Percentiles rank a stretch among this genome's conserved stretches.
Evolutionary conservation across 176 grass and related monocot genomes (phyloP).

Genomic region (Tuctoria greenei): DNA sequence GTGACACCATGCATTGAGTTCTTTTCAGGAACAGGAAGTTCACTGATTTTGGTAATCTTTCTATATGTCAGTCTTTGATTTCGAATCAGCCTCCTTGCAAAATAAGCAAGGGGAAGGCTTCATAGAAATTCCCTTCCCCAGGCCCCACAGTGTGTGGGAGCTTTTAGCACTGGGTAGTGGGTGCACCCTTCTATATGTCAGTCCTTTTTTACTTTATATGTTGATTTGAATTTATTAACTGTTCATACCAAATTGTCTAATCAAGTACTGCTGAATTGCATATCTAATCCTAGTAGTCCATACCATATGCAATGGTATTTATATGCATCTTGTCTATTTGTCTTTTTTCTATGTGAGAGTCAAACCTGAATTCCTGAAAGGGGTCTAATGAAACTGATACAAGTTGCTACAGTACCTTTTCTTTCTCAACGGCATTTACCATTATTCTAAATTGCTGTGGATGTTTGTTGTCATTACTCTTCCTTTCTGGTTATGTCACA

Average conservation of each 20-base stretch:
- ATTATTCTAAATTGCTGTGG: no score
- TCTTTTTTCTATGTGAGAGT: neutral
- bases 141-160: no score
- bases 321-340: neutral
- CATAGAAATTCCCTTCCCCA: no score
- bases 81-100: no score
- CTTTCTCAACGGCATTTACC: neutral
- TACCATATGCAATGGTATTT: neutral
- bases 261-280: neutral
- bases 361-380: neutral
- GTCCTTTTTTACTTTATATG: neutral
- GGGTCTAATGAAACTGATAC: neutral
- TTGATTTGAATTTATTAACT: neutral
- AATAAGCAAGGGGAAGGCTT: no score
- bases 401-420: neutral
- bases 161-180: no score
- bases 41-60: conserved; percentile 14
- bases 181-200: neutral
- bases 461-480: neutral
- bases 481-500: neutral
- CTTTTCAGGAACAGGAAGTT: conserved; percentile 4
- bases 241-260: neutral
- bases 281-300: neutral
- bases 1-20: neutral
- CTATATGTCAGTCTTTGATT: neutral